These are phyloP conservation scores for Dactylellina parvicollis DNA, from an alignment of 2,329 filamentous ascomycete genomes.

Conservation along the genomic window DNA sequence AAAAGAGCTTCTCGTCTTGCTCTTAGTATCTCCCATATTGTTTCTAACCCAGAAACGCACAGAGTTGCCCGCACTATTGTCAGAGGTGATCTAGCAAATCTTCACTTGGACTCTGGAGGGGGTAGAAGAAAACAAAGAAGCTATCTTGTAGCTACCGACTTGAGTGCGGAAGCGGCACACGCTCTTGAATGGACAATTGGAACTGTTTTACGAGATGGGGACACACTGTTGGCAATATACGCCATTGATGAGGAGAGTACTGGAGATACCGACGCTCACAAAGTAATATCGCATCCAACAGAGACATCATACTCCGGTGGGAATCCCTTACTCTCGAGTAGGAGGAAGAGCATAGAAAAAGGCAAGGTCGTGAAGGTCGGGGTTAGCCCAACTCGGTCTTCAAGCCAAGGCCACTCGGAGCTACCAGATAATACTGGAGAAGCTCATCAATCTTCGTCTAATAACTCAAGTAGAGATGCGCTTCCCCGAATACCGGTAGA, in stretches of 20 bases:
- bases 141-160: conserved; percentile 93
- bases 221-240: conserved; percentile 91
- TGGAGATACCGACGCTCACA: conserved; percentile 60
- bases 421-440: conserved; percentile 27
- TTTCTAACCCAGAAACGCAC: conserved; percentile 77
- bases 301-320: conserved; percentile 74
- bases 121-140: conserved; percentile 82
- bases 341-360: conserved; percentile 50
- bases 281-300: conserved; percentile 60
- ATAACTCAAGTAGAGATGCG: conserved; percentile 36
- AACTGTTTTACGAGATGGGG: conserved; percentile 90
- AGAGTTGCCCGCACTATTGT: conserved; percentile 89
- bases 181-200: conserved; percentile 98
- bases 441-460: conserved; percentile 9
- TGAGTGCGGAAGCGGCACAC: conserved; percentile 93
- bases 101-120: conserved; percentile 80
- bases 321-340: conserved; percentile 53
- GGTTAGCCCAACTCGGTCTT: conserved; percentile 28
- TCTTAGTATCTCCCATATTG: conserved; percentile 81
- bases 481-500: conserved; percentile 25
- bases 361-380: conserved; percentile 12
- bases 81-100: conserved; percentile 81
- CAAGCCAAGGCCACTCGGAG: conserved; percentile 30
- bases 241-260: conserved; percentile 87
- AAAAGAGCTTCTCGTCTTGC: conserved; percentile 85